Percentiles rank a stretch among this genome's conserved stretches.
Evolutionary conservation across 2,329 filamentous ascomycete genomes (phyloP).

Genomic region (Thelonectria rubi): DNA sequence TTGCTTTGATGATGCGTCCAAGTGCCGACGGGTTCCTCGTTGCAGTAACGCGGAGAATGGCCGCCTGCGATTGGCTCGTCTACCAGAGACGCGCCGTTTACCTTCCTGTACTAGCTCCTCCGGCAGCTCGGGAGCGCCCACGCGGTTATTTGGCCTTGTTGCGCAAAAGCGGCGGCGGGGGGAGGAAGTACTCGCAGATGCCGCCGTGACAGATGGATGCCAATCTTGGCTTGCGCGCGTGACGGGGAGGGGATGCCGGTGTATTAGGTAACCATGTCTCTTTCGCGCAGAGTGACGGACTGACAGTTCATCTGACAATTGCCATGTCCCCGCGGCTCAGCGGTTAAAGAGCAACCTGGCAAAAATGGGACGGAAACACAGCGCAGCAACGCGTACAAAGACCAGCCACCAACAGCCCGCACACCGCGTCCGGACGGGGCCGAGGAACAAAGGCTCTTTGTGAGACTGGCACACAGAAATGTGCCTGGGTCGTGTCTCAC

Average conservation of each 20-base stretch:
- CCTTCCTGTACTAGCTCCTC: conserved; percentile 36
- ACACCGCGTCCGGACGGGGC: not conserved
- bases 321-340: not conserved
- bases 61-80: conserved; percentile 33
- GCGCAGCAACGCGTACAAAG: conserved; percentile 9
- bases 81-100: conserved; percentile 29
- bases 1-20: not conserved
- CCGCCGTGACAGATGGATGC: too few relatives aligned
- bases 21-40: not conserved
- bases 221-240: too few relatives aligned
- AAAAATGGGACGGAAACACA: conserved; percentile 5
- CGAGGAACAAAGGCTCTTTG: not conserved
- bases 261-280: too few relatives aligned
- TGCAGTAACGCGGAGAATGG: conserved; percentile 9
- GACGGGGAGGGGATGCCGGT: too few relatives aligned
- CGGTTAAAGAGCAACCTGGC: not conserved
- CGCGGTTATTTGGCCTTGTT: conserved; percentile 22
- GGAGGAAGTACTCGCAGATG: too few relatives aligned
- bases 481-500: not conserved
- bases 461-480: not conserved
- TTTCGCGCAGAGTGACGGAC: too few relatives aligned
- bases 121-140: conserved; percentile 39
- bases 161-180: too few relatives aligned
- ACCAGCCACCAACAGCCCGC: conserved; percentile 10
- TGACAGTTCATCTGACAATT: conserved; percentile 8